Base-by-base conservation (phyloP, 2,329 filamentous ascomycete species). In the Ilyonectria destructans region DNA sequence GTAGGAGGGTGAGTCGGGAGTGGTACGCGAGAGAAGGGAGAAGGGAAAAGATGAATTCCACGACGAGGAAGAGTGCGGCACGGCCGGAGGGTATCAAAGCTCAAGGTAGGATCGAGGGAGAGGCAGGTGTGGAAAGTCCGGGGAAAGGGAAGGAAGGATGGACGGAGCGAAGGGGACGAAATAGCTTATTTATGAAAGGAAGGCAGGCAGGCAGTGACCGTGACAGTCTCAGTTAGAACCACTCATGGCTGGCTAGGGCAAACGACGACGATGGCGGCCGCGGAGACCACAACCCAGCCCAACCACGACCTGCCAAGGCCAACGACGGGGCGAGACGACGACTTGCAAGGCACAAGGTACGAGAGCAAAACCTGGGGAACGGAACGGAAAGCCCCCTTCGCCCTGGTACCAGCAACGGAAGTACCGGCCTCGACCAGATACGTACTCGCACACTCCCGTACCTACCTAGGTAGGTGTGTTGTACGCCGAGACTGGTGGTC, bases 291-390 rank as follows among this genome's bases (percentile, higher is more conserved):
- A 65, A 63, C 59, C 63, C 43, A 43, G 48, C 48, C 37, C 64
- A 60, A 58, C 48, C 55, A 60, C 59, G 33, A 60, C 59, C n/a
- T 43, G 40, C 57, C 65, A 63, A 67, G 54, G 60, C 62, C 60
- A 71, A 62, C 64, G 58, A 66, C 67, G 73, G 72, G 70, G 71
- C 69, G 67, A 73, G 67, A 74, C 71, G 26, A 5, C 56, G 61
- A 69, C 59, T 56, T 63, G 64, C 62, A 64, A 62, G 43, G 54
- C 51, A 43, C 61, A 55, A 61, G 58, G 67, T 55, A 69, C 58
- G 65, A 63, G 68, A 68, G 60, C 65, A 65, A 72, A 76, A 76
- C 67, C 71, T 74, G 75, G 74, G 74, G 74, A 75, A 76, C 68
- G 71, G 69, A 68, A 63, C 73, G 71, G 74, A 76, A 62, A 69